Evolutionary conservation across 2,329 filamentous ascomycete genomes (phyloP).

Genomic region (Pestalotiopsis fici): DNA sequence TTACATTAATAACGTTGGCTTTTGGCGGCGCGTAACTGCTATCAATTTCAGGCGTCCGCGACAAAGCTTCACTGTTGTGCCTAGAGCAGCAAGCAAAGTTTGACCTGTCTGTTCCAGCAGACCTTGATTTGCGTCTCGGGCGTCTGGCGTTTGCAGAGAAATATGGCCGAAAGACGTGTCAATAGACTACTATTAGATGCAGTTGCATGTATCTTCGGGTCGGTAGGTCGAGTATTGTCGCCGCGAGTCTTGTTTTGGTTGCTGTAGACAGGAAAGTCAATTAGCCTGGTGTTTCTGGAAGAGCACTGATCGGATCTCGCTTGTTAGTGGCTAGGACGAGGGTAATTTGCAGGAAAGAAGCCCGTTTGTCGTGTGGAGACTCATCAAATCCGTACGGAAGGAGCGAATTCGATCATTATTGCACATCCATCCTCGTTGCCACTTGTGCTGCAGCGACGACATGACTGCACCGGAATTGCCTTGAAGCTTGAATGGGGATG

Average conservation of each 20-base stretch:
- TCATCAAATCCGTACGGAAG: no score
- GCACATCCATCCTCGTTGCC: no score
- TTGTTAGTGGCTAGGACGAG: neutral
- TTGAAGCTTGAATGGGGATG: no score
- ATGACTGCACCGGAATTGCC: no score
- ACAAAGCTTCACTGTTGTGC: neutral
- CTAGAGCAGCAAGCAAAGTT: neutral
- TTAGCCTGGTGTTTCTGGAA: neutral
- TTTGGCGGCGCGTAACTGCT: neutral
- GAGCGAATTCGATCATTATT: no score
- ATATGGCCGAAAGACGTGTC: neutral
- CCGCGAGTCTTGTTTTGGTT: neutral
- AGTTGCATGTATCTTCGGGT: neutral
- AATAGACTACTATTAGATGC: neutral
- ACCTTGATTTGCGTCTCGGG: neutral
- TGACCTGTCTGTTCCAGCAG: conserved; percentile 4
- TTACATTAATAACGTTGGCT: neutral
- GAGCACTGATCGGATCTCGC: neutral
- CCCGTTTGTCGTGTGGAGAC: neutral
- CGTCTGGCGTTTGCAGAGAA: neutral
- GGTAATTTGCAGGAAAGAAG: neutral
- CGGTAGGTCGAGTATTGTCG: neutral
- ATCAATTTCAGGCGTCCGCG: neutral
- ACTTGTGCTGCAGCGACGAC: no score
- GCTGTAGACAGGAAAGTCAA: neutral